Evolutionary conservation across 805 yeast species (phyloP), one percentile per base, ranked within the genome.

Genomic region (Cyberlindnera japonica): DNA sequence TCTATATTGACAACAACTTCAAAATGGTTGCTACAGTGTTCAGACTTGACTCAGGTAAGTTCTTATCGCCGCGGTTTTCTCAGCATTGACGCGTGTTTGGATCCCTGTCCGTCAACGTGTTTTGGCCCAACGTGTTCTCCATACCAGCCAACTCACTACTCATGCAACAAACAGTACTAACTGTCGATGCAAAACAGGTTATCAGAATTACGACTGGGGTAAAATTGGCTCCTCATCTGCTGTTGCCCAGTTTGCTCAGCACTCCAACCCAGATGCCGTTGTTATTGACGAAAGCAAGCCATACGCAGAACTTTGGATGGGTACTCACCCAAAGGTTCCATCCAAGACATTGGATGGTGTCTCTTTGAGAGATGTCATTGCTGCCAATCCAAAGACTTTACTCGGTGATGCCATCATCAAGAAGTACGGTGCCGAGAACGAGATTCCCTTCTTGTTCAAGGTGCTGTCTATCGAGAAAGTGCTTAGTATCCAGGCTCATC

Each of bases 221-320:
- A 91, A 90, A 58, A 63, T 87, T 41, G 98, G 99, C 33, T 71
- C 80, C 6, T 52, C 77, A 6, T 86, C 96, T 15, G 83, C 95
- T 7, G 99, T 90, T 37, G 99, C 99, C 5, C 81, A 74, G 59
- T 91, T 79, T 60, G 95, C 95, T 32, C 71, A 81, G 27, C 69
- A 71, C 37, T 79, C 95, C 32, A 81, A 84, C 63, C 75, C 86
- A 3, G 51, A 60, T 9, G 32, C 52, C 11, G 69, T 86, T 39
- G 58, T 57, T 15, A 74, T 89, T 40, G 87, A 84, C 50, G 90
- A 83, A 54, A 38, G 71, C 27, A 77, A 80, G 57, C 98, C 99
- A 10, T 93, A 93, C 59, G 99, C 99, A 14, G 99, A 93, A 64
- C 71, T 93, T 51, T 93, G 99, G 99, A 93, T 93, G 99, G 99